These are phyloP conservation scores for Auriscalpium vulgare DNA, from an alignment of 768 basidiomycete species.

Conservation along the genomic window DNA sequence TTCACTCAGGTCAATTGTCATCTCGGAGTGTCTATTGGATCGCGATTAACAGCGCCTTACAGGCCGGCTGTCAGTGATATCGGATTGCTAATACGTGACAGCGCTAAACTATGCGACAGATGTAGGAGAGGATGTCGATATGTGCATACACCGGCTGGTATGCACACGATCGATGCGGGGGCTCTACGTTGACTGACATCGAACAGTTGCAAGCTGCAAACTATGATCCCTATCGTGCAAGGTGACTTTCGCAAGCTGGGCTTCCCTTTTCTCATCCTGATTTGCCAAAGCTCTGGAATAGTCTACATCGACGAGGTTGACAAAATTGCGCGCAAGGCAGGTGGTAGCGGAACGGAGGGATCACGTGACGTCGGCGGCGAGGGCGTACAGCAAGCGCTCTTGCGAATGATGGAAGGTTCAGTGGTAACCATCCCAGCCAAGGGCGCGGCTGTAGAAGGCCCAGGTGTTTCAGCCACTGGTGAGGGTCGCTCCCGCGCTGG, in stretches of 20 bases:
- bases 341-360: constrained; percentile 51
- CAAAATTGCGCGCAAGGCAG: constrained; percentile 70
- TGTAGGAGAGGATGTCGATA: constrained; percentile 95
- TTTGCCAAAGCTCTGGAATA: constrained; percentile 65
- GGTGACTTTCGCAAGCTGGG: constrained; percentile 32
- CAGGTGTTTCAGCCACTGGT: constrained; percentile 31
- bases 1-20: constrained; percentile 68
- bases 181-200: background rate
- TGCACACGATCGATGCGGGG: constrained; percentile 15
- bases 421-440: constrained; percentile 76
- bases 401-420: constrained; percentile 93
- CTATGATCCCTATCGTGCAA: constrained; percentile 80
- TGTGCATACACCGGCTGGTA: constrained; percentile 79
- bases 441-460: constrained; percentile 39
- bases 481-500: constrained; percentile 43
- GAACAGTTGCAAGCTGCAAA: constrained; percentile 79
- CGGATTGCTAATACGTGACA: background rate
- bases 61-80: constrained; percentile 63
- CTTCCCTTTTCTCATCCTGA: too few species aligned
- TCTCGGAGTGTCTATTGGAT: background rate
- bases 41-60: background rate
- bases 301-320: constrained; percentile 96
- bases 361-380: constrained; percentile 90
- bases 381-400: constrained; percentile 89
- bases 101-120: constrained; percentile 35